Percentiles rank a stretch among this genome's conserved stretches.
Evolutionary conservation across 345 rosid genomes (phyloP).

Genomic region (Lepidium africanum): DNA sequence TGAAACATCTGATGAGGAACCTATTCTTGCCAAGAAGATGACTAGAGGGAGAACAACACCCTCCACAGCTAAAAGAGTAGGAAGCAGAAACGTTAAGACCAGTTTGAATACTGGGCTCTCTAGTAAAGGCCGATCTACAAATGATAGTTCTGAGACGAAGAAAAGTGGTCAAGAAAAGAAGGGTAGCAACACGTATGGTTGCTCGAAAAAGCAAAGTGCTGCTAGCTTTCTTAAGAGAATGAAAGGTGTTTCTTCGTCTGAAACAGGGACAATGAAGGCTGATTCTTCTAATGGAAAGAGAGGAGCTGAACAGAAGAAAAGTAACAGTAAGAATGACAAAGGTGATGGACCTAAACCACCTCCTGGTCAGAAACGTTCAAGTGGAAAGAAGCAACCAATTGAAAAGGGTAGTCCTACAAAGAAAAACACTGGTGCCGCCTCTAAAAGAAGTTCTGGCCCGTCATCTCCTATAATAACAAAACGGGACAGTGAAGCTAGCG

Average conservation of each 20-base stretch:
- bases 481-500: slow-evolving; percentile 28
- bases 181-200: background rate
- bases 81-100: background rate
- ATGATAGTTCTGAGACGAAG: background rate
- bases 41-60: slow-evolving; percentile 21
- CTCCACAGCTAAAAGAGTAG: background rate
- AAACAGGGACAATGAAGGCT: slow-evolving; percentile 18
- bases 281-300: slow-evolving; percentile 15
- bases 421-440: slow-evolving; percentile 5
- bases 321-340: slow-evolving; percentile 7
- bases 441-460: slow-evolving; percentile 19
- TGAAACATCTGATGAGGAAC: slow-evolving; percentile 20
- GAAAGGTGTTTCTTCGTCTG: slow-evolving; percentile 24
- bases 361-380: slow-evolving; percentile 15
- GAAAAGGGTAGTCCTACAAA: slow-evolving; percentile 25
- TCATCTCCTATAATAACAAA: slow-evolving; percentile 10
- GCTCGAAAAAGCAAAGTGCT: slow-evolving; percentile 33
- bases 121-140: background rate
- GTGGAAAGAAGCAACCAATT: slow-evolving; percentile 14
- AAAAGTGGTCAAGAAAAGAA: slow-evolving; percentile 3
- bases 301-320: slow-evolving; percentile 23
- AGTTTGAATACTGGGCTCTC: background rate
- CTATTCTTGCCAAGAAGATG: slow-evolving; percentile 12
- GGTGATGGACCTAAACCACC: slow-evolving; percentile 10
- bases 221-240: slow-evolving; percentile 39